Evolutionary conservation across 2,329 filamentous ascomycete genomes (phyloP), one percentile per base, ranked within the genome.

Genomic region (Pseudocercospora musae): DNA sequence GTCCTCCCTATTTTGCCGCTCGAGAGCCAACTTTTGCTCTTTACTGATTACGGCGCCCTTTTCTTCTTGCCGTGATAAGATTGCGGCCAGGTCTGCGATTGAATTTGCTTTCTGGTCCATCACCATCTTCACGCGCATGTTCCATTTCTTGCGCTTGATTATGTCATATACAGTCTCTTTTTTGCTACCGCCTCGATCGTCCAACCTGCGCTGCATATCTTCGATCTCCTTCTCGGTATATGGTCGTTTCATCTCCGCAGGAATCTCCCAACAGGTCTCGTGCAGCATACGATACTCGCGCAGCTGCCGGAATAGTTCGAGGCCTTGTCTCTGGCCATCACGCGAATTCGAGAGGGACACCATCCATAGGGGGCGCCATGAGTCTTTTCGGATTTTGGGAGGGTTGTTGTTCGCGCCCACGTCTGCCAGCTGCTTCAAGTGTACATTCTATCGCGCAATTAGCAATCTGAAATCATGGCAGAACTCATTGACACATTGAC

Each of bases 81-180:
- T 84, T 20, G 83, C 81, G 0, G 85, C 84, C 23, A 87, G 72
- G 69, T 88, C 86, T 4, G 85, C 86, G 20, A 87, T 79, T 48
- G 79, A 81, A 60, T 85, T 87, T n/a, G 84, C 85, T 72, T 85
- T 86, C 72, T 88, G 86, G 70, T 88, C 78, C 85, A 87, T 87
- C 49, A 88, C 77, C 59, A 78, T 78, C n/a, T 80, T 81, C 21
- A 82, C 77, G 63, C 80, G 79, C 73, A 83, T 81, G 65, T 79
- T 80, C 73, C 68, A 79, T 77, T 67, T 76, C 69, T 62, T 69
- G 72, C 69, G 62, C 59, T 66, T 68, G 58, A 73, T 72, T 21
- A 75, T 18, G 59, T 75, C 71, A 54, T 69, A 71, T 4, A 70
- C 69, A 3, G 58, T 69, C 56, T 73, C 68, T 64, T 68, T 71